These are phyloP conservation scores for Neospora caninum DNA, from an alignment of 169 alveolate species.

Conservation along the genomic window DNA sequence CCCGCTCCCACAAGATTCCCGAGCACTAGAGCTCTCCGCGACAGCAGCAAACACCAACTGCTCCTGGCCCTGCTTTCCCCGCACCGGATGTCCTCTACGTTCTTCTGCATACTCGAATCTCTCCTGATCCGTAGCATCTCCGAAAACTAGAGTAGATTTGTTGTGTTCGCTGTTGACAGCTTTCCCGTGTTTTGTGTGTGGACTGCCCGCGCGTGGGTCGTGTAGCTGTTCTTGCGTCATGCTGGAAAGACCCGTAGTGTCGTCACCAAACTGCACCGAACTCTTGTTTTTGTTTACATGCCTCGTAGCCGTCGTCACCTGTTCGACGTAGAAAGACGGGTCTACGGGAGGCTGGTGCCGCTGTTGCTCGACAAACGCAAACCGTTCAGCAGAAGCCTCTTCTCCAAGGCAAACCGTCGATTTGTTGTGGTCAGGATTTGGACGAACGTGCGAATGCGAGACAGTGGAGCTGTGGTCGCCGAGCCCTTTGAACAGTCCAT, in stretches of 20 bases:
- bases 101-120: conserved; percentile 28
- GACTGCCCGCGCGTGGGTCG: not conserved
- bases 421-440: conserved; percentile 11
- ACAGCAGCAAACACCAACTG: conserved; percentile 18
- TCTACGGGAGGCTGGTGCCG: not conserved
- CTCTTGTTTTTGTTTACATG: conserved; percentile 32
- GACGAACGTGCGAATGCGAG: not conserved
- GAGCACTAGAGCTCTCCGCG: not conserved
- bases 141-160: not conserved
- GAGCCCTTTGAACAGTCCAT: conserved; percentile 29
- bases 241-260: not conserved
- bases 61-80: conserved; percentile 17
- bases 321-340: not conserved
- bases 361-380: not conserved
- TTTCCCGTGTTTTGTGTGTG: not conserved
- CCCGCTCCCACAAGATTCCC: not conserved
- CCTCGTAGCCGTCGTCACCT: not conserved
- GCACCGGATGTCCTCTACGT: conserved; percentile 27
- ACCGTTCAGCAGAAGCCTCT: not conserved
- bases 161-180: conserved; percentile 1
- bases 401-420: not conserved
- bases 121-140: conserved; percentile 19
- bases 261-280: not conserved
- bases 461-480: not conserved
- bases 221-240: not conserved